Evolutionary conservation across 2,329 filamentous ascomycete species (phyloP).

Genomic region (Zasmidium angulare): DNA sequence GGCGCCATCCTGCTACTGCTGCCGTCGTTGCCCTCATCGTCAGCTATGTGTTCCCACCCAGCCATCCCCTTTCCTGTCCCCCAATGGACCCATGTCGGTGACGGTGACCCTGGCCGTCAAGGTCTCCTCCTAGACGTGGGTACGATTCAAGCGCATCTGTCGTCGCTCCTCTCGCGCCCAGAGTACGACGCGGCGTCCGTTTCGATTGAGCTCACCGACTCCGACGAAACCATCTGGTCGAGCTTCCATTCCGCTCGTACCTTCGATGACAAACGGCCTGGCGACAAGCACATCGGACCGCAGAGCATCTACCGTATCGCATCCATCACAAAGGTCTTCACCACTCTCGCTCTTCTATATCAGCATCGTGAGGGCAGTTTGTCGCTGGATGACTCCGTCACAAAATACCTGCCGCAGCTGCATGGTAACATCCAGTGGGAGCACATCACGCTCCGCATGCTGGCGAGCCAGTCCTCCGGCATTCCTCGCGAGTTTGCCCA

Average conservation of each 20-base stretch:
- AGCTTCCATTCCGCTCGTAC: slow-evolving; percentile 36
- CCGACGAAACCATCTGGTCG: slow-evolving; percentile 37
- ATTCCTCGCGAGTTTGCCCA: slow-evolving; percentile 40
- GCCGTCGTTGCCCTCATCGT: too few species aligned
- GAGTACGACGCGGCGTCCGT: slow-evolving; percentile 35
- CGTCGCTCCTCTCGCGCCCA: too few species aligned
- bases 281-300: slow-evolving; percentile 35
- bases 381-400: slow-evolving; percentile 45
- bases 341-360: slow-evolving; percentile 53
- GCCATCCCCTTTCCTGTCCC: too few species aligned
- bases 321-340: slow-evolving; percentile 45
- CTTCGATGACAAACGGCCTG: slow-evolving; percentile 35
- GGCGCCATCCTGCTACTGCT: too few species aligned
- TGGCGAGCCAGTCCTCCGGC: slow-evolving; percentile 42
- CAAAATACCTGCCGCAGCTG: slow-evolving; percentile 47
- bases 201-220: slow-evolving; percentile 39
- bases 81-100: too few species aligned
- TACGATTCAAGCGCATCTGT: too few species aligned
- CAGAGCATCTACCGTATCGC: slow-evolving; percentile 41
- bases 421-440: slow-evolving; percentile 36
- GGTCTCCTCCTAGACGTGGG: too few species aligned
- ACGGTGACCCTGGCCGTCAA: too few species aligned
- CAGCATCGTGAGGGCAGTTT: slow-evolving; percentile 54
- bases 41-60: too few species aligned
- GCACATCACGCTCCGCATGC: slow-evolving; percentile 41